Percentiles rank a stretch among this genome's conserved stretches.
Conservation (phyloP, 2,329 filamentous ascomycete species). For the Botrytis cinerea region DNA sequence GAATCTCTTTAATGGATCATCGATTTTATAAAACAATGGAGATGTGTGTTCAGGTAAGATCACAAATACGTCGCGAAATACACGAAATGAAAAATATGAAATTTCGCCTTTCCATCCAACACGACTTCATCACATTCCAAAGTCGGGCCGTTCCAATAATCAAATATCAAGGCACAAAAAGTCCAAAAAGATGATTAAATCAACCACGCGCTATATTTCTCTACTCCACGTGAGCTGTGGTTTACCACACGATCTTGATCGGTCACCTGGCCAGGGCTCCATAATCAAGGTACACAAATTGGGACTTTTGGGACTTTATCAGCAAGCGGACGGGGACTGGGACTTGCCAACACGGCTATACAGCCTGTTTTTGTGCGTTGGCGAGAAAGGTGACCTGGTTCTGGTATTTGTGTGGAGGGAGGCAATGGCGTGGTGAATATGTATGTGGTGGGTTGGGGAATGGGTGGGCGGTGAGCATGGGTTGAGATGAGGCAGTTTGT, state of each 20-base stretch:
- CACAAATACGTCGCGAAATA: background rate
- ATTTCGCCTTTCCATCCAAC: background rate
- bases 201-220: background rate
- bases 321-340: background rate
- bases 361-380: background rate
- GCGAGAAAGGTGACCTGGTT: background rate
- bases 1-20: background rate
- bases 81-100: background rate
- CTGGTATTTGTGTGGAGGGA: background rate
- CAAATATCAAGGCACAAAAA: background rate
- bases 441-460: background rate
- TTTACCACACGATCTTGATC: background rate
- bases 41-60: background rate
- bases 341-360: conserved; percentile 1
- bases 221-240: background rate
- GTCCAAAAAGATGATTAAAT: background rate
- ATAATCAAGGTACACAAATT: background rate
- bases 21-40: background rate
- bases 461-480: background rate
- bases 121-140: background rate
- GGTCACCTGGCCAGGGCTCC: background rate
- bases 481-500: background rate
- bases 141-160: background rate
- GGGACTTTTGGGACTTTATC: too few relatives aligned
- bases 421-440: background rate